Base-by-base conservation (phyloP, 2,329 filamentous ascomycete genomes). In the Beauveria sp. region DNA sequence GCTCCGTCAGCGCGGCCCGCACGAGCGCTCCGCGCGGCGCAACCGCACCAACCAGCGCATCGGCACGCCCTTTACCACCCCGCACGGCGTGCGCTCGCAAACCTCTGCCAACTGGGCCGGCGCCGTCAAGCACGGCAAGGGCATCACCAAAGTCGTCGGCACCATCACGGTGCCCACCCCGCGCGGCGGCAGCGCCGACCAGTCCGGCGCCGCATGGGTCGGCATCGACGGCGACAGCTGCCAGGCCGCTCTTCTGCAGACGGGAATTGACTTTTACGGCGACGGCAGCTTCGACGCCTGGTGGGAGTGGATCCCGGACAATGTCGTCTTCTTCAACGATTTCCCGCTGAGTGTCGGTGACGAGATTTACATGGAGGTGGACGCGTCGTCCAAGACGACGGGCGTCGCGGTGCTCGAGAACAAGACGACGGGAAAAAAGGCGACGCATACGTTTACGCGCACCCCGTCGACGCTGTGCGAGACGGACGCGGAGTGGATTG, bases 401-500 rank as follows among this genome's bases (percentile, higher is more conserved):
- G 65, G 66, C 48, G 61, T 55, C 18, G 61, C 66, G 14, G 63
- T 62, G 6, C 54, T 68, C 22, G 62, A 80, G 63, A 84, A 84
- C 68, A 67, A 74, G 60, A 76, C 75, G 9, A 83, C 76, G 4
- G 82, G 82, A 37, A 67, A 80, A 67, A 75, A 66, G 2, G 80
- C 80, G 44, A 76, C 74, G 20, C 77, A 84, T 72, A 76, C 73
- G 4, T 77, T 85, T 68, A 71, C 66, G 8, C 20, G 14, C 9
- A 47, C 54, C n/a, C 41, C 43, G 24, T 46, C 54, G 16, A 43
- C 67, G 34, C 75, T 84, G 34, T 79, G 76, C 66, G 74, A 81
- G 64, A 77, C 79, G 65, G 83, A 84, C 64, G 82, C 80, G 14
- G 82, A 84, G 67, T 85, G 82, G 81, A 84, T 85, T 65, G 79